Conservation (phyloP, 805 yeast species). For the Metschnikowia peoriensis region DNA sequence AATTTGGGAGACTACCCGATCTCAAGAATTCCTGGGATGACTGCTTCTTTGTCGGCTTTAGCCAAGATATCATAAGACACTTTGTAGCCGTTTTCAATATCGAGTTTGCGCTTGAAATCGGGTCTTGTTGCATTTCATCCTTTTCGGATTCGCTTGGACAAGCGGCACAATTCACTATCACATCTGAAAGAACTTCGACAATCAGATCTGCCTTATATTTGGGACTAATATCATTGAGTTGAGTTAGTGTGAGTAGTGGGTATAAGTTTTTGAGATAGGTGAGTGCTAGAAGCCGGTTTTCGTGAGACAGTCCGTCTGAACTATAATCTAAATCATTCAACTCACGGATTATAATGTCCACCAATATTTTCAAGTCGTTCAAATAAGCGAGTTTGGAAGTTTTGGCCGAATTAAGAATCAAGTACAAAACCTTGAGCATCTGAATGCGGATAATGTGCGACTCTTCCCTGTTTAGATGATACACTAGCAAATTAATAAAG, state of each 20-base stretch:
- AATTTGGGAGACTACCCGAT: conserved; percentile 5
- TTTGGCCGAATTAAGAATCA: conserved; percentile 63
- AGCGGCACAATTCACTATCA: conserved; percentile 33
- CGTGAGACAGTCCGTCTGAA: conserved; percentile 45
- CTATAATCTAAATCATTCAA: conserved; percentile 62
- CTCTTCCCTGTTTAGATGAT: conserved; percentile 70
- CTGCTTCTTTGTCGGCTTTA: conserved; percentile 18
- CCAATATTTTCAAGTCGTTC: conserved; percentile 80
- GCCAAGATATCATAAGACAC: conserved; percentile 36
- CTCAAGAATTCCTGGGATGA: background rate
- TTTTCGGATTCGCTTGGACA: background rate
- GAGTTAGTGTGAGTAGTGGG: conserved; percentile 68
- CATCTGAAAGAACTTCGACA: conserved; percentile 46
- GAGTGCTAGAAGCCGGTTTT: conserved; percentile 49
- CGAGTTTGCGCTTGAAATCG: conserved; percentile 2
- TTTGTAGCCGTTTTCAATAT: conserved; percentile 33
- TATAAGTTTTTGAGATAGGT: conserved; percentile 67
- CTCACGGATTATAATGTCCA: conserved; percentile 81
- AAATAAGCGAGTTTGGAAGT: conserved; percentile 72
- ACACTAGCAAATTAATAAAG: conserved; percentile 56
- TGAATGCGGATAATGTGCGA: conserved; percentile 72
- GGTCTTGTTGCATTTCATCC: background rate
- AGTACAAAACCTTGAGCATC: conserved; percentile 73
- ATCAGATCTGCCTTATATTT: conserved; percentile 60
- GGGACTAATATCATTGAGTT: conserved; percentile 46